Conservation (phyloP, 441 rosid genomes). For the Omphalea diandra region DNA sequence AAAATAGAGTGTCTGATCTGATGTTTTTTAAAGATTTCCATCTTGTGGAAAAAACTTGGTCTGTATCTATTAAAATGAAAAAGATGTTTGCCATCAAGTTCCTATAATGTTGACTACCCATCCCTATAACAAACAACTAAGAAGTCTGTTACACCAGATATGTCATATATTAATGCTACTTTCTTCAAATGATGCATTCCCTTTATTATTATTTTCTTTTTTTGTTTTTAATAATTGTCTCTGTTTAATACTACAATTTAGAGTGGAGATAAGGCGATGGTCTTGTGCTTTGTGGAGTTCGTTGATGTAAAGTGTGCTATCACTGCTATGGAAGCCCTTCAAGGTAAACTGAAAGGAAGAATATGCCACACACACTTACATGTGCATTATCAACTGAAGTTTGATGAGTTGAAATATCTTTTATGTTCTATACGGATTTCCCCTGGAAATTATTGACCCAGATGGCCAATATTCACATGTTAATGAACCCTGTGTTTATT, state of each 20-base stretch:
- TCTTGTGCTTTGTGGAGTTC: constrained; percentile 61
- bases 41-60: not conserved
- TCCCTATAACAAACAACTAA: not conserved
- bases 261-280: constrained; percentile 50
- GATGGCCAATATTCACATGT: not conserved
- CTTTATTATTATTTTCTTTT: constrained; percentile 11
- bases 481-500: not conserved
- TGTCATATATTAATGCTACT: constrained; percentile 2
- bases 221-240: not conserved
- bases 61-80: not conserved
- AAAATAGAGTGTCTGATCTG: not conserved
- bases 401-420: not conserved
- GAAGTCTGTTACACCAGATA: not conserved
- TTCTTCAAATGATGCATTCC: not conserved
- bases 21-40: not conserved
- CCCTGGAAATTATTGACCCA: constrained; percentile 1
- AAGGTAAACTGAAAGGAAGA: constrained; percentile 35
- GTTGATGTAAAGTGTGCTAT: constrained; percentile 42
- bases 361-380: too few relatives aligned
- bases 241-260: constrained; percentile 24
- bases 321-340: constrained; percentile 59
- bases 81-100: not conserved
- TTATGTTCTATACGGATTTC: not conserved
- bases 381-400: not conserved
- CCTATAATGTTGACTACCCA: not conserved